Evolutionary conservation across 306 rosid genomes (phyloP), one percentile per base, ranked within the genome.

Genomic region (Citrullus amarus): DNA sequence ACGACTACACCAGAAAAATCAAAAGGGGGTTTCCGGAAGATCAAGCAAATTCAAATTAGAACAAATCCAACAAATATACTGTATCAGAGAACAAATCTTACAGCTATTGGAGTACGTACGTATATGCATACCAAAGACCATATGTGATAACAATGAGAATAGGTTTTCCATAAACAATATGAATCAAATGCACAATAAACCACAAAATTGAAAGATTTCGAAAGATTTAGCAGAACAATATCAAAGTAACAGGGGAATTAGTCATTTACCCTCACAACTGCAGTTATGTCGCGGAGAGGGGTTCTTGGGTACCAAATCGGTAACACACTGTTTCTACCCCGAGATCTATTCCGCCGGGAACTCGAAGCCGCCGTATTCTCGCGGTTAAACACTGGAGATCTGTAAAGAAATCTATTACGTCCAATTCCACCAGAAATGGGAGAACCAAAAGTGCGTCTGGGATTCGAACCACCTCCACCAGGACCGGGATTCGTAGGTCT

Each of bases 251-350:
- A 57, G 36, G 30, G 43, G 14, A 60, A 10, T 18, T 48, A 30
- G 41, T 28, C 14, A 50, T 44, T 72, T 87, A 94, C 98, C 84
- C 91, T 76, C 32, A 43, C 79, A 20, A 90, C 75, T 12, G 82
- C 84, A n/a, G 93, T 90, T 66, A 94, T 83, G 28, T 92, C 92
- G 0, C 88, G 88, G 11, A 94, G 88, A 46, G 96, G 97, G 22
- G 93, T 87, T 77, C 98, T 79, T 0, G 95, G 98, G 60, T 94
- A 92, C 97, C 96, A 94, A 60, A 88, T 82, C 18, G 98, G 97
- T 6, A 94, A 84, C 17, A 80, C 51, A 6, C 93, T 84, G 10
- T 76, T 83, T 38, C 80, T 59, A 0, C 76, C 70, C 34, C 89
- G 83, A 8, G 50, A 80, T 51, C 91, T 79, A 32, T 79, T 81